Evolutionary conservation across 2,329 filamentous ascomycete species (phyloP).

Genomic region (Chrysoporthe deuterocubensis): DNA sequence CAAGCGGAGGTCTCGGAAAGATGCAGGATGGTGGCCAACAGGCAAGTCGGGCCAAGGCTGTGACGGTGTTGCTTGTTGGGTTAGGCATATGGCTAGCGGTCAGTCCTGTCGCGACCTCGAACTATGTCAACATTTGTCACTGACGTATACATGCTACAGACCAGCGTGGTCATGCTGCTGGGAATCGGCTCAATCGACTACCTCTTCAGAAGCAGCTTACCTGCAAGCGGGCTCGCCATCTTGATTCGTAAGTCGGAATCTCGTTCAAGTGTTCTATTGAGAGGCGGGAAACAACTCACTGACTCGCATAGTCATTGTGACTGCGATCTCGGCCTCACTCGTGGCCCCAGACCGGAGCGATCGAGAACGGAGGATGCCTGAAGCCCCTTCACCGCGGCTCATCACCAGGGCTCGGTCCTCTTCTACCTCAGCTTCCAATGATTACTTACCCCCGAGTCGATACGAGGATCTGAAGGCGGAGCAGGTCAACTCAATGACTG

Average conservation of each 20-base stretch:
- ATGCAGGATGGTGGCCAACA: slow-evolving; percentile 35
- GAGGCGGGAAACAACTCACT: background rate
- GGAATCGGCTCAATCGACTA: slow-evolving; percentile 49
- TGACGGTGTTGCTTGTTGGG: slow-evolving; percentile 47
- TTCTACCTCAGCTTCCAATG: slow-evolving; percentile 46
- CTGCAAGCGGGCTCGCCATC: slow-evolving; percentile 53
- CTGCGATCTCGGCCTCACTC: slow-evolving; percentile 44
- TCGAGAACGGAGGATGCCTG: slow-evolving; percentile 39
- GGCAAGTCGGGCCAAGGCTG: slow-evolving; percentile 43
- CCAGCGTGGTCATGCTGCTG: slow-evolving; percentile 56
- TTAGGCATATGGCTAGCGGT: slow-evolving; percentile 60
- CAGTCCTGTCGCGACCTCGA: slow-evolving; percentile 35
- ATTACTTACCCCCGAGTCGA: slow-evolving; percentile 47
- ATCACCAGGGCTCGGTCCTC: slow-evolving; percentile 44
- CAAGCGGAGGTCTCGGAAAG: slow-evolving; percentile 41
- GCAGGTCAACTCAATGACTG: slow-evolving; percentile 43
- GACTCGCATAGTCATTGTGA: slow-evolving; percentile 41
- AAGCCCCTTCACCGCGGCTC: slow-evolving; percentile 45
- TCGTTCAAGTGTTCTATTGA: background rate
- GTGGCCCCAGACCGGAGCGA: slow-evolving; percentile 34
- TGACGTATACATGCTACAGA: slow-evolving; percentile 40
- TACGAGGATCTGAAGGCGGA: slow-evolving; percentile 54
- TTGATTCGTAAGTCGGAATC: slow-evolving; percentile 49
- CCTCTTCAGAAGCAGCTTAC: slow-evolving; percentile 52
- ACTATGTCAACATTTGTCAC: slow-evolving; percentile 21